A percentile compares a stretch with the other conserved stretches of the same genome.
Conservation (phyloP, 2,329 filamentous ascomycete genomes). For the Amphichorda felina region DNA sequence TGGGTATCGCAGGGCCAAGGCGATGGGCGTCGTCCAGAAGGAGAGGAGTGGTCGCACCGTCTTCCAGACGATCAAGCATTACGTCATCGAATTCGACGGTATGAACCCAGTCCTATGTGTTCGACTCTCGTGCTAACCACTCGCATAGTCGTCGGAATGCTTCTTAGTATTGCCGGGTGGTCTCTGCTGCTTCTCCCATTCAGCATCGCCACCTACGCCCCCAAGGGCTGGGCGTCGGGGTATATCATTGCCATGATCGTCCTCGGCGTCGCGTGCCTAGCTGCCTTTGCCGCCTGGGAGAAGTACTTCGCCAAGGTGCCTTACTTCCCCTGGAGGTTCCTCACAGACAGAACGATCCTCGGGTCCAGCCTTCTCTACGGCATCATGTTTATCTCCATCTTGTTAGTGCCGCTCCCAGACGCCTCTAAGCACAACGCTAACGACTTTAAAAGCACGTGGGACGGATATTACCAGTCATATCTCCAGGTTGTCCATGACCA, state of each 20-base stretch:
- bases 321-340: conserved; percentile 38
- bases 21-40: conserved; percentile 27
- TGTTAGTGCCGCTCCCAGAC: conserved; percentile 21
- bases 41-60: conserved; percentile 28
- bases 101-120: conserved; percentile 5
- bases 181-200: conserved; percentile 37
- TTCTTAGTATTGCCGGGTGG: conserved; percentile 34
- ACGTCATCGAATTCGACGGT: conserved; percentile 44
- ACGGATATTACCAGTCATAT: conserved; percentile 39
- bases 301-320: conserved; percentile 38
- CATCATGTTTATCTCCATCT: conserved; percentile 23
- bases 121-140: not conserved
- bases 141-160: conserved; percentile 28
- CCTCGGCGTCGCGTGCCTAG: conserved; percentile 30
- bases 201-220: conserved; percentile 19
- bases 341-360: conserved; percentile 32
- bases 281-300: conserved; percentile 40
- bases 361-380: conserved; percentile 25
- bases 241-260: conserved; percentile 31
- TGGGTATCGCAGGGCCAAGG: conserved; percentile 30
- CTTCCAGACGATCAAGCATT: conserved; percentile 32
- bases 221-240: conserved; percentile 22
- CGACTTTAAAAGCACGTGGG: conserved; percentile 19
- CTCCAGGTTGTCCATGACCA: conserved; percentile 32
- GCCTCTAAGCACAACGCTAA: not conserved